Evolutionary conservation across 148 eudicot species (phyloP).

Genomic region (Dianthus caryophyllus): DNA sequence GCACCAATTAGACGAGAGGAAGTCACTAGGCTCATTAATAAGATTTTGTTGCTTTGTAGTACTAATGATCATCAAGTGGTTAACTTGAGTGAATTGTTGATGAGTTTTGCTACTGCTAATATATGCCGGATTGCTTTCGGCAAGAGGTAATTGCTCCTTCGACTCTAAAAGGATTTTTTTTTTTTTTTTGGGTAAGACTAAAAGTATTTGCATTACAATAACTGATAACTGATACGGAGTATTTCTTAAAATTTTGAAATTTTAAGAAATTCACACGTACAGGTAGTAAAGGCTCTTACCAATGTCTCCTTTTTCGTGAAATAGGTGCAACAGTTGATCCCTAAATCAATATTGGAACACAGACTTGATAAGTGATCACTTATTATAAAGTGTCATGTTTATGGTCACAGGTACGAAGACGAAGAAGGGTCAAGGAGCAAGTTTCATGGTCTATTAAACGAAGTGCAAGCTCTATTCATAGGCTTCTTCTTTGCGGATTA

Average conservation of each 20-base stretch:
- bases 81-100: constrained; percentile 10
- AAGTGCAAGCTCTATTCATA: constrained; percentile 8
- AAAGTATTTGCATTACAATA: no score
- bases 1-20: neutral
- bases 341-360: no score
- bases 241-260: no score
- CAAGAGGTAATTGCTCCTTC: constrained; percentile 3
- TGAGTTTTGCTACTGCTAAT: neutral
- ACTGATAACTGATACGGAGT: no score
- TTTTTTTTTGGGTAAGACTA: no score
- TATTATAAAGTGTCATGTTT: neutral
- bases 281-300: no score
- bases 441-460: neutral
- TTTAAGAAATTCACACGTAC: no score
- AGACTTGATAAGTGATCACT: neutral
- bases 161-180: no score
- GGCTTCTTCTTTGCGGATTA: constrained; percentile 4
- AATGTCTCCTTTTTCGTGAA: no score
- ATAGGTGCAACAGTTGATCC: no score
- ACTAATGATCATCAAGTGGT: neutral
- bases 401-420: neutral
- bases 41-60: neutral
- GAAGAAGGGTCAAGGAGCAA: constrained; percentile 6
- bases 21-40: neutral
- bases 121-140: constrained; percentile 8